Conservation (phyloP, 2,329 filamentous ascomycete species). For the Curvularia hawaiiensis region DNA sequence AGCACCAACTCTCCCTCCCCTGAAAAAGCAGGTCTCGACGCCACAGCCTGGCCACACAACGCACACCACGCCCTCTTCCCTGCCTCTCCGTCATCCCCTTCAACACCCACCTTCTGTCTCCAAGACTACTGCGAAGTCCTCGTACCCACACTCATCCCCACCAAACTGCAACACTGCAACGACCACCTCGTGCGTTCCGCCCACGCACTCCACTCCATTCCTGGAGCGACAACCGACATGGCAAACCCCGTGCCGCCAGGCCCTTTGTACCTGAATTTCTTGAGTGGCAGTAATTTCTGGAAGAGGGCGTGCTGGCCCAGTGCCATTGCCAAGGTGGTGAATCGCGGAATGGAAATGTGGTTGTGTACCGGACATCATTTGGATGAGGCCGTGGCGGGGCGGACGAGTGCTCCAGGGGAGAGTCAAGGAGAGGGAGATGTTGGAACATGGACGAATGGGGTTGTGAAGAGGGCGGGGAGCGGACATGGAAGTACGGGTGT, state of each 20-base stretch:
- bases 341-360: constrained; percentile 72
- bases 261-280: constrained; percentile 87
- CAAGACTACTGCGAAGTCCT: constrained; percentile 95
- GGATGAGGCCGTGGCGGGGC: constrained; percentile 10
- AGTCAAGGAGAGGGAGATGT: constrained; percentile 24
- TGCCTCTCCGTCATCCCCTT: constrained; percentile 17
- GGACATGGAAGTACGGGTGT: constrained; percentile 79
- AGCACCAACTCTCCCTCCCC: not conserved
- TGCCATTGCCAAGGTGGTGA: constrained; percentile 83
- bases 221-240: constrained; percentile 48
- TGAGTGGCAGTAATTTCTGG: constrained; percentile 94
- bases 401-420: constrained; percentile 22
- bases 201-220: constrained; percentile 42
- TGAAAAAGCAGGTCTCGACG: constrained; percentile 57
- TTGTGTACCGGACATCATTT: constrained; percentile 60
- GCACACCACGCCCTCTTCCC: constrained; percentile 77
- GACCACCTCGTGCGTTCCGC: constrained; percentile 77
- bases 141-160: constrained; percentile 73
- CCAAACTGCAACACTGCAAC: constrained; percentile 76
- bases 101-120: constrained; percentile 64
- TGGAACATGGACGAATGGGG: not conserved
- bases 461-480: constrained; percentile 51
- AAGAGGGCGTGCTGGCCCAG: constrained; percentile 91
- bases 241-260: constrained; percentile 51
- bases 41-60: constrained; percentile 82